Base-by-base conservation (phyloP, 1,139 yeast genomes). In the Suhomyces bokatorum region DNA sequence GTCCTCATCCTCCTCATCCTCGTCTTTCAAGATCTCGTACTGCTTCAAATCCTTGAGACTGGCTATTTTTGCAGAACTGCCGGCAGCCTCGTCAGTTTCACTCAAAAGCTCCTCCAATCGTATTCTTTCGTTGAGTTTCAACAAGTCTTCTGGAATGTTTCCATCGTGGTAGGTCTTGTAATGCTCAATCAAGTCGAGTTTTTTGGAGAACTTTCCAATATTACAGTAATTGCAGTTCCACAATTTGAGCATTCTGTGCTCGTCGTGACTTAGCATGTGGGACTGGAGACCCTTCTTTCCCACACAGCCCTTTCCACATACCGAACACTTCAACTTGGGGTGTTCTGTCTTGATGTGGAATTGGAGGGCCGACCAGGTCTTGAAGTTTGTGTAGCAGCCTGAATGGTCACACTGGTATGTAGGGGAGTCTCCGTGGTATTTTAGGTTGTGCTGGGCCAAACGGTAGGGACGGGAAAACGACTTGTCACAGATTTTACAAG, bases 281-380 rank as follows among this genome's bases (percentile, higher is more conserved):
- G 85, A 80, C 26, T 74, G 69, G 43, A 88, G 66, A 50, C 91
- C 95, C 33, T 73, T 72, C 35, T 77, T 80, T 15, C 95, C 96
- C 11, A 86, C 84, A 69, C 93, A 86, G 5, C 78, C 81, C 58
- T 81, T 85, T 12, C 81, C 83, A 69, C 97, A 90, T 1, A 79
- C 55, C 1, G 67, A 55, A 66, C 97, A 89, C 40, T 73, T 73
- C 31, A 85, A 56, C 57, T 81, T 81, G 10, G 93, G 91, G 63
- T 90, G 97, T 30, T 77, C 84, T 1, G 80, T 75, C 53, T 83
- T 85, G 42, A 81, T 70, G 63, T 91, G 98, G 9, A 76, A 63
- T 56, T 85, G 93, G 34, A 89, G 68, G 1, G 84, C 85, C 1
- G 89, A 78, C 95, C 96, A 87, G 0, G 87, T 85, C 49, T 78